Percentiles rank a stretch among this genome's conserved stretches.
Evolutionary conservation across 2,329 filamentous ascomycete genomes (phyloP).

Genomic region (Arthrobotrys conoides): DNA sequence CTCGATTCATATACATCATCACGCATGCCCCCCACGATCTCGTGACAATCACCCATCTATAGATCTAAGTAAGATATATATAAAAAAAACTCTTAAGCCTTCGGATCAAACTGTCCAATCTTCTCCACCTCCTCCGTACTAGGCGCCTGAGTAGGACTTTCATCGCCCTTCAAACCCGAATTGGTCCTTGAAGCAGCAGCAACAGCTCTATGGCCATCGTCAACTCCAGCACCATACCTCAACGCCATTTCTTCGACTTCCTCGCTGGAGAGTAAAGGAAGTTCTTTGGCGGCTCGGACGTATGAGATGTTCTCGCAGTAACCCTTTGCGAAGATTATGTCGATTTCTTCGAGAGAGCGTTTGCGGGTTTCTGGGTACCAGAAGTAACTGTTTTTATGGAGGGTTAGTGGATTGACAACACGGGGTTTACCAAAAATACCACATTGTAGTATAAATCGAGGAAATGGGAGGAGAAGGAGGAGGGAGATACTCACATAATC

Average conservation of each 20-base stretch:
- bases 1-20: too few relatives aligned
- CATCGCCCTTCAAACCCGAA: constrained; percentile 19
- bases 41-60: too few relatives aligned
- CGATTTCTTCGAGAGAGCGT: constrained; percentile 67
- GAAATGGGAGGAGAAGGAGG: constrained; percentile 61
- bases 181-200: constrained; percentile 21
- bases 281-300: constrained; percentile 73
- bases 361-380: constrained; percentile 49
- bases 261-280: constrained; percentile 71
- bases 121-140: constrained; percentile 19
- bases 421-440: background rate
- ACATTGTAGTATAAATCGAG: background rate
- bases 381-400: constrained; percentile 23
- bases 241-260: constrained; percentile 71
- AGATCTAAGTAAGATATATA: background rate
- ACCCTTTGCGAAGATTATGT: constrained; percentile 69
- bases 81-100: background rate
- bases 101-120: constrained; percentile 1
- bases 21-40: too few relatives aligned
- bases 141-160: background rate
- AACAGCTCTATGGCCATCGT: constrained; percentile 42
- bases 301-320: constrained; percentile 74
- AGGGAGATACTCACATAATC: constrained; percentile 66
- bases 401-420: background rate
- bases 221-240: constrained; percentile 64